phyloP scores from a whole-genome alignment of 176 grass and related monocot species.

The Pharus latifolius region DNA sequence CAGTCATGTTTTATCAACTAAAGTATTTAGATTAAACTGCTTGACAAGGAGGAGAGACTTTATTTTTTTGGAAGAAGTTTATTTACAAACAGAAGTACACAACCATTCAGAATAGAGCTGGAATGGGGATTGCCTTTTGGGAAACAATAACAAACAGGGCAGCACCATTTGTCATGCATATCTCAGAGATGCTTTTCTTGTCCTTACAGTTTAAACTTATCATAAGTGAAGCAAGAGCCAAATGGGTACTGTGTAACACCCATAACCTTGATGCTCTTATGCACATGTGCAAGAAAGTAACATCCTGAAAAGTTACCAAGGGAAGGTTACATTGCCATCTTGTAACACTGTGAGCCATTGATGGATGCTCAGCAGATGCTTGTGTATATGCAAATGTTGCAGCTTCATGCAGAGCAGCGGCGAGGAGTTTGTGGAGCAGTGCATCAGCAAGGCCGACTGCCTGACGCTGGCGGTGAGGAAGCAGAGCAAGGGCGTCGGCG shows the following conservation, averaged over 20 bases:
- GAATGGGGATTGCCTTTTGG: background rate
- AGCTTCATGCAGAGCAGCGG: slow-evolving; percentile 62
- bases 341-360: background rate
- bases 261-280: background rate
- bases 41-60: background rate
- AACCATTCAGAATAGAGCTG: background rate
- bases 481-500: slow-evolving; percentile 75
- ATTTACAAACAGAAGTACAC: no score
- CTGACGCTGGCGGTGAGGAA: slow-evolving; percentile 75
- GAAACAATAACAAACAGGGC: background rate
- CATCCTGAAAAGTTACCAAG: background rate
- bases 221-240: background rate
- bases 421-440: slow-evolving; percentile 85
- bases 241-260: background rate
- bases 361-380: background rate
- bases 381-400: background rate
- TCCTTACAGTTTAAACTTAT: slow-evolving; percentile 6
- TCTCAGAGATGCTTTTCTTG: slow-evolving; percentile 2
- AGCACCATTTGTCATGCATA: slow-evolving; percentile 24
- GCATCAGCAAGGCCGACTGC: slow-evolving; percentile 74
- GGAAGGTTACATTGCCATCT: background rate
- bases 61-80: background rate
- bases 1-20: background rate
- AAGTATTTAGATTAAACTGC: background rate
- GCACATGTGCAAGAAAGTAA: background rate